These are phyloP conservation scores for Xylaria sp. DNA, from an alignment of 2,329 filamentous ascomycete genomes.

Conservation along the genomic window DNA sequence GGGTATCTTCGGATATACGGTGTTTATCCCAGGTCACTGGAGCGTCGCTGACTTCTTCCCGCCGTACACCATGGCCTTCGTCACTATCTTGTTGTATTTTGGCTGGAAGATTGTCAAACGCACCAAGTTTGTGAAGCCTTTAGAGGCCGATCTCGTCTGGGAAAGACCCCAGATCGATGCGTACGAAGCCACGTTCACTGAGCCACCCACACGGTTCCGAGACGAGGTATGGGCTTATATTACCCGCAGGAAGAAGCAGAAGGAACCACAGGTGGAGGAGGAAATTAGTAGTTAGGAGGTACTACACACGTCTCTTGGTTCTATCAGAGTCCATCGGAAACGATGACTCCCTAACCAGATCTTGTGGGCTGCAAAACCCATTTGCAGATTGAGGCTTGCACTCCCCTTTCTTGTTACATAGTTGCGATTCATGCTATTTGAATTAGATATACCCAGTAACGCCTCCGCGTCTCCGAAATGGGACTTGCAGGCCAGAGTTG, in stretches of 20 bases:
- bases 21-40: slow-evolving; percentile 56
- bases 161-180: slow-evolving; percentile 68
- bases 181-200: slow-evolving; percentile 59
- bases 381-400: not conserved
- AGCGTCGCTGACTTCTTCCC: slow-evolving; percentile 50
- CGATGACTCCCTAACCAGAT: not conserved
- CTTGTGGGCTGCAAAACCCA: not conserved
- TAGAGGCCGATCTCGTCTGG: slow-evolving; percentile 69
- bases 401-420: slow-evolving; percentile 19
- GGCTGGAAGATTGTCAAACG: slow-evolving; percentile 72
- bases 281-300: slow-evolving; percentile 26
- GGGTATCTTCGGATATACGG: slow-evolving; percentile 65
- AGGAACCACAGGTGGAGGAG: slow-evolving; percentile 43
- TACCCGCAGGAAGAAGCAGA: slow-evolving; percentile 48
- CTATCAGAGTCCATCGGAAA: slow-evolving; percentile 11
- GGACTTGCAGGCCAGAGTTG: not conserved
- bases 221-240: slow-evolving; percentile 55
- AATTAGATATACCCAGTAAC: slow-evolving; percentile 27
- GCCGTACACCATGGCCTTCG: slow-evolving; percentile 63
- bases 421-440: slow-evolving; percentile 18
- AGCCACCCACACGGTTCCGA: slow-evolving; percentile 59
- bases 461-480: not conserved
- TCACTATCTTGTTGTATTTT: slow-evolving; percentile 63
- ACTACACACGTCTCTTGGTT: not conserved
- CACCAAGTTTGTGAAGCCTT: slow-evolving; percentile 63